Evolutionary conservation across 2,329 filamentous ascomycete genomes (phyloP), one percentile per base, ranked within the genome.

Genomic region (Thielaviopsis ethacetica): DNA sequence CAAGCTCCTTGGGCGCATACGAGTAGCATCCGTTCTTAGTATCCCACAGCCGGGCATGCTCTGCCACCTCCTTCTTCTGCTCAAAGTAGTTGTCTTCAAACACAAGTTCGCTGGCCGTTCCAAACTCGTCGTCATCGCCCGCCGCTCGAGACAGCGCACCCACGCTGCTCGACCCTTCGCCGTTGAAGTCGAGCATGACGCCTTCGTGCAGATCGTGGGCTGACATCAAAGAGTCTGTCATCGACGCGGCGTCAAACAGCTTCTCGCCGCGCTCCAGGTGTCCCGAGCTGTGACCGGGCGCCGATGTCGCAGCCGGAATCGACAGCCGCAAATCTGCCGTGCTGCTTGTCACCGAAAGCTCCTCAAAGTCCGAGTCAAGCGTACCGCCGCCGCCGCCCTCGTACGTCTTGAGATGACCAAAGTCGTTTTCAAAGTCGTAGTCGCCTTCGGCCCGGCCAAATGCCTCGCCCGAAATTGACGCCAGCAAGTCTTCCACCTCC

Each of bases 381-480:
- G 69, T n/a, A n/a, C n/a, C n/a, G n/a, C n/a, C n/a, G n/a, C n/a
- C n/a, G n/a, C n/a, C 66, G 17, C 71, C 72, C 3, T 75, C 73
- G 59, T 77, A 72, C 58, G 77, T 75, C 56, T 76, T 72, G 1
- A 76, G 77, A 10, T 77, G 70, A 1, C 75, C 76, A 67, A 85
- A 85, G 63, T 82, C 83, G 61, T 79, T 78, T 62, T 83, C 83
- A 63, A 79, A 79, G 61, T 82, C 78, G 62, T 81, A 84, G 49
- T 81, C 78, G 9, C 80, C 79, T 62, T 82, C 78, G 0, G 80
- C 73, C 60, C 70, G 76, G 3, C 79, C 79, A 68, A 95, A 90
- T 0, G 88, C 88, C 69, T 96, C 88, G 1, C 88, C 88, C 6
- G 88, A 88, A 64, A 98, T 89, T 0, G 91, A 96, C 5, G 89